Percentiles rank a stretch among this genome's conserved stretches.
phyloP scores from a whole-genome alignment of 306 rosid genomes.

The Citrullus mucosospermus region DNA sequence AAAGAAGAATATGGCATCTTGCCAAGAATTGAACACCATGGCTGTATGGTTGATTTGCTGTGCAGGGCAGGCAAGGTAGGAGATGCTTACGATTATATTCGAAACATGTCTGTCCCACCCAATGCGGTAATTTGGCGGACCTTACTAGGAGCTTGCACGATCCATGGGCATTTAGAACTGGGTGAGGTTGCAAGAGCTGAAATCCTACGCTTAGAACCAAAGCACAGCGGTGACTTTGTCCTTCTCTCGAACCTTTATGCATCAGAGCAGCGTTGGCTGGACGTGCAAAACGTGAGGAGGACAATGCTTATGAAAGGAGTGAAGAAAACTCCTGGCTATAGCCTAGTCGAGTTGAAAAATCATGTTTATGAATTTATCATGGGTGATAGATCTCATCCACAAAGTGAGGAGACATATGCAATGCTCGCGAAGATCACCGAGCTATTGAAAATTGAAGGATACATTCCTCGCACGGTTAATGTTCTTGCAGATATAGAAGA shows the following conservation, averaged over 20 bases:
- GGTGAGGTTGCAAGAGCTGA: conserved; percentile 26
- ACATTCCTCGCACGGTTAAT: conserved; percentile 20
- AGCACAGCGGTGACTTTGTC: conserved; percentile 29
- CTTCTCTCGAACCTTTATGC: conserved; percentile 39
- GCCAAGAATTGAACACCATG: conserved; percentile 30
- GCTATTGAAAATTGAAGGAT: conserved; percentile 25
- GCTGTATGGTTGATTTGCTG: conserved; percentile 31
- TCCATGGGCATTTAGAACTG: conserved; percentile 16
- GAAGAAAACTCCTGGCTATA: conserved; percentile 33
- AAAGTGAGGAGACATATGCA: conserved; percentile 17
- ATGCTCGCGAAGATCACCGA: conserved; percentile 22
- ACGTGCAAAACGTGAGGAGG: conserved; percentile 23
- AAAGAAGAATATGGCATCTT: conserved; percentile 19
- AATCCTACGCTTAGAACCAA: conserved; percentile 17
- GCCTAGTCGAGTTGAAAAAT: conserved; percentile 30
- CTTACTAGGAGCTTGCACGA: conserved; percentile 29
- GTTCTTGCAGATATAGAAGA: conserved; percentile 36
- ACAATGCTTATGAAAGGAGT: conserved; percentile 23
- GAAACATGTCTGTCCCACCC: conserved; percentile 19
- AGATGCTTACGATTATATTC: conserved; percentile 24
- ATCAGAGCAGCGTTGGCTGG: conserved; percentile 31
- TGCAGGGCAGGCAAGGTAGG: conserved; percentile 28
- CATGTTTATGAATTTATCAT: conserved; percentile 19
- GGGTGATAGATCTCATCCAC: conserved; percentile 21
- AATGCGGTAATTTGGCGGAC: conserved; percentile 35